Conservation (phyloP, 108 stramenopile genomes). For the Mediolabrus comicus region DNA sequence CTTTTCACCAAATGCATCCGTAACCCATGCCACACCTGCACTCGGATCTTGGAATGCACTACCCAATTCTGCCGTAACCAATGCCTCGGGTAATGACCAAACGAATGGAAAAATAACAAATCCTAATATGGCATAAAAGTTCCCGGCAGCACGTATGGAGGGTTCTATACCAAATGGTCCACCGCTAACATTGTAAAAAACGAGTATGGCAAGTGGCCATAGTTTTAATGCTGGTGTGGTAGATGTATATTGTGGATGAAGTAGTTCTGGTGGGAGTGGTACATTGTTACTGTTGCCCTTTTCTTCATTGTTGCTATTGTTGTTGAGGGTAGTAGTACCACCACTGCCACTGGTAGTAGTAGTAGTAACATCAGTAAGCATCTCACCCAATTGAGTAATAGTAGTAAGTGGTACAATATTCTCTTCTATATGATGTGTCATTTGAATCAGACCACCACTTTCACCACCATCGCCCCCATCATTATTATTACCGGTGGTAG, state of each 20-base stretch:
- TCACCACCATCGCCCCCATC: too few species aligned
- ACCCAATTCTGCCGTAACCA: slow-evolving; percentile 76
- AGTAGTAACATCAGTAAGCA: too few species aligned
- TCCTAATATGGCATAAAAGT: slow-evolving; percentile 82
- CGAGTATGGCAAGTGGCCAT: slow-evolving; percentile 77
- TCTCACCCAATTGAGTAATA: slow-evolving; percentile 8
- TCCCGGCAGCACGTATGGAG: slow-evolving; percentile 81
- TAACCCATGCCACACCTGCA: slow-evolving; percentile 77
- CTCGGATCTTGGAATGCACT: slow-evolving; percentile 63
- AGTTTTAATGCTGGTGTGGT: slow-evolving; percentile 37
- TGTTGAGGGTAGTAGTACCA: too few species aligned
- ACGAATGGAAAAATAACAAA: slow-evolving; percentile 62
- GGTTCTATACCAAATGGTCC: slow-evolving; percentile 95
- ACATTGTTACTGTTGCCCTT: too few species aligned
- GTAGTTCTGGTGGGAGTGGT: slow-evolving; percentile 30
- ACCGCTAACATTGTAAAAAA: slow-evolving; percentile 79
- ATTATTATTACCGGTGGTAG: too few species aligned
- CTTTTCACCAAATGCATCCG: slow-evolving; percentile 68
- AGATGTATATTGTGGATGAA: slow-evolving; percentile 25
- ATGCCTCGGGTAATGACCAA: slow-evolving; percentile 75
- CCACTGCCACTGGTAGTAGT: too few species aligned
- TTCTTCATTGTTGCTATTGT: neutral
- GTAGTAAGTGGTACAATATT: slow-evolving; percentile 9
- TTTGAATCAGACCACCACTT: neutral
- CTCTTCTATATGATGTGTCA: neutral